phyloP scores from a whole-genome alignment of 176 grass and related monocot genomes.

The Tillandsia leiboldiana region DNA sequence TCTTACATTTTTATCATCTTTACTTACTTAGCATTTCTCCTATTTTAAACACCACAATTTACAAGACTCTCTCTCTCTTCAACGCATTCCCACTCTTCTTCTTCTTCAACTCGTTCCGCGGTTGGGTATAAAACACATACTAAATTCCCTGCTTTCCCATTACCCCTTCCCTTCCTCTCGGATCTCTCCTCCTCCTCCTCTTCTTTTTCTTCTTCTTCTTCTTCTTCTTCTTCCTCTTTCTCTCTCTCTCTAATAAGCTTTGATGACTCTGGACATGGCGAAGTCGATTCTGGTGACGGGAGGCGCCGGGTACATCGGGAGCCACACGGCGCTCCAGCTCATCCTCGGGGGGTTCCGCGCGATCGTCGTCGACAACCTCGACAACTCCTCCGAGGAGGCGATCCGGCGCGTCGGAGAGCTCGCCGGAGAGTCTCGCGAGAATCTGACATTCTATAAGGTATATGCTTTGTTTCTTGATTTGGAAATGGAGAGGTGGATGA shows the following conservation, averaged over 20 bases:
- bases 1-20: too few relatives aligned
- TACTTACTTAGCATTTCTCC: too few relatives aligned
- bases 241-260: not conserved
- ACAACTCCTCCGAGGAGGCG: slow-evolving; percentile 69
- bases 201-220: not conserved
- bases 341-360: slow-evolving; percentile 52
- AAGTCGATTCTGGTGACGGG: slow-evolving; percentile 79
- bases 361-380: slow-evolving; percentile 67
- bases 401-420: slow-evolving; percentile 54
- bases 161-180: not conserved
- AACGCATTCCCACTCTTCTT: too few relatives aligned
- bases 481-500: not conserved
- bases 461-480: not conserved
- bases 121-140: too few relatives aligned
- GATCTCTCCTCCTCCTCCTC: not conserved
- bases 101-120: too few relatives aligned
- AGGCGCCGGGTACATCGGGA: slow-evolving; percentile 88
- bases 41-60: too few relatives aligned
- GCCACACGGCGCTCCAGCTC: slow-evolving; percentile 87
- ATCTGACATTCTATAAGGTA: slow-evolving; percentile 72
- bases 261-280: not conserved
- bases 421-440: slow-evolving; percentile 40
- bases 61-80: too few relatives aligned
- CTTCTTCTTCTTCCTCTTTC: not conserved
- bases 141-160: not conserved